Evolutionary conservation across 352 stramenopile species (phyloP).

Genomic region (Saprolegnia parasitica): DNA sequence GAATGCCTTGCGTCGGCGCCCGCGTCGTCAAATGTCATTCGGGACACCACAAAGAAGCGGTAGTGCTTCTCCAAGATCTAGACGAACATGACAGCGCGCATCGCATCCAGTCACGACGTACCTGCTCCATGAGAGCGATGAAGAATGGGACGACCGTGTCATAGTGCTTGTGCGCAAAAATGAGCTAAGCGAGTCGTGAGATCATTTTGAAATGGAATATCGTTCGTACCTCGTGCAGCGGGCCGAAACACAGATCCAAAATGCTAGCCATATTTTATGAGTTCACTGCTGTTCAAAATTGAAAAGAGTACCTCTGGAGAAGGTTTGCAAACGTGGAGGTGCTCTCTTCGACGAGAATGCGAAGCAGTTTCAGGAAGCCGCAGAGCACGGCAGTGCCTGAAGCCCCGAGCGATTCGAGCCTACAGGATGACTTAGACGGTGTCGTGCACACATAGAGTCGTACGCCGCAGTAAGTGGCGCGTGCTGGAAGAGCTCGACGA

Average conservation of each 20-base stretch:
- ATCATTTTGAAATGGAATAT: neutral
- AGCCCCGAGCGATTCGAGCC: slow-evolving; percentile 56
- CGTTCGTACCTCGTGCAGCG: slow-evolving; percentile 59
- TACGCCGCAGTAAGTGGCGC: slow-evolving; percentile 63
- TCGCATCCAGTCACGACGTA: neutral
- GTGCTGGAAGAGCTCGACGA: slow-evolving; percentile 78
- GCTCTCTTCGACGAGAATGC: slow-evolving; percentile 71
- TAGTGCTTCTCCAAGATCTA: slow-evolving; percentile 72
- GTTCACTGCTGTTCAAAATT: neutral
- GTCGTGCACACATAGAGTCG: slow-evolving; percentile 21
- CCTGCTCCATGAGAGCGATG: slow-evolving; percentile 59
- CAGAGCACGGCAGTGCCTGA: slow-evolving; percentile 64
- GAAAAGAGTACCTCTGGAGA: slow-evolving; percentile 38
- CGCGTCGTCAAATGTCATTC: slow-evolving; percentile 17
- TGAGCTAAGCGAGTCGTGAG: slow-evolving; percentile 36
- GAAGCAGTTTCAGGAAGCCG: slow-evolving; percentile 69
- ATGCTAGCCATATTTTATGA: slow-evolving; percentile 34
- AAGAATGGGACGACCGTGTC: slow-evolving; percentile 67
- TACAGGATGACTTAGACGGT: slow-evolving; percentile 27
- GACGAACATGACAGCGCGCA: neutral
- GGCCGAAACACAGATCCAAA: slow-evolving; percentile 69
- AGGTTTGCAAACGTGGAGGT: slow-evolving; percentile 69
- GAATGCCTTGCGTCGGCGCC: slow-evolving; percentile 51
- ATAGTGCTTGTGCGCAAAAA: slow-evolving; percentile 67
- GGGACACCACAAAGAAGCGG: slow-evolving; percentile 64